Conservation (phyloP, 139 green algal species). For the Microglena sp. region DNA sequence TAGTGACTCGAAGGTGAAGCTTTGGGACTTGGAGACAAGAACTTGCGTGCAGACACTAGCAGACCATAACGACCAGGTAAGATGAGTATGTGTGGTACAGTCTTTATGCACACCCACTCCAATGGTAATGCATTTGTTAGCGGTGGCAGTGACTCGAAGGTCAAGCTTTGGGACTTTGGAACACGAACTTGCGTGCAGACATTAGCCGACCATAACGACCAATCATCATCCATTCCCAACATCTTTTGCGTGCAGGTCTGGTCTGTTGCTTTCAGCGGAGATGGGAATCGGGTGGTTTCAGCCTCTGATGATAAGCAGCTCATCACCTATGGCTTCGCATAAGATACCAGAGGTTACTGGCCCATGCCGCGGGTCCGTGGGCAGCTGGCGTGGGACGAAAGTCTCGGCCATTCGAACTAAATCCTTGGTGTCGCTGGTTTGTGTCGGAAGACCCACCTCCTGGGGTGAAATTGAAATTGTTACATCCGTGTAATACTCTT, state of each 20-base stretch:
- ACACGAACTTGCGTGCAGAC: slow-evolving; percentile 63
- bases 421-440: no score
- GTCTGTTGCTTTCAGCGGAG: slow-evolving; percentile 49
- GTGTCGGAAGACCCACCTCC: no score
- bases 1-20: slow-evolving; percentile 61
- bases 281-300: slow-evolving; percentile 46
- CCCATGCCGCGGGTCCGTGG: no score
- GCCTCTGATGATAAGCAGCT: slow-evolving; percentile 61
- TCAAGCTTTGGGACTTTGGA: slow-evolving; percentile 82
- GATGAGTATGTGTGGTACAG: not conserved
- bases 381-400: no score
- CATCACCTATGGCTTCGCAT: slow-evolving; percentile 38
- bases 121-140: slow-evolving; percentile 43
- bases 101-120: not conserved
- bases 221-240: not conserved
- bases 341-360: no score
- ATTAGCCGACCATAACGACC: not conserved
- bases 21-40: slow-evolving; percentile 76
- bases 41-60: slow-evolving; percentile 60
- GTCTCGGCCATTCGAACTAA: no score
- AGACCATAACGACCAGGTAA: slow-evolving; percentile 67
- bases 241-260: slow-evolving; percentile 46
- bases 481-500: no score
- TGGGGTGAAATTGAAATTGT: no score
- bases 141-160: slow-evolving; percentile 51